Evolutionary conservation across 139 green algal species (phyloP).

Genomic region (Yamagishiella unicocca): DNA sequence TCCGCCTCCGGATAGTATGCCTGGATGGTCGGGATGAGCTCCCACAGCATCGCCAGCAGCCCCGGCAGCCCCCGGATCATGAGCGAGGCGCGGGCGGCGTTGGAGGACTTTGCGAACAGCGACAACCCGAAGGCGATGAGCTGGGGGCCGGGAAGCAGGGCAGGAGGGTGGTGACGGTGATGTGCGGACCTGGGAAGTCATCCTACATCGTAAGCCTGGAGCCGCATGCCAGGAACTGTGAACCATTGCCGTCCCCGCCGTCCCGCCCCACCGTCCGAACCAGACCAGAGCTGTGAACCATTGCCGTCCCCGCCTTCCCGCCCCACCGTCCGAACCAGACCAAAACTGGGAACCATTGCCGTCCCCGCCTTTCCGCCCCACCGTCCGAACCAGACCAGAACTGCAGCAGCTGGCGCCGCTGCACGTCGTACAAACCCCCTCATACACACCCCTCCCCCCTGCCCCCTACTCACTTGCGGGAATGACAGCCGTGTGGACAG

Average conservation of each 20-base stretch:
- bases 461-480: conserved; percentile 41
- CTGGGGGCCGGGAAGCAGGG: conserved; percentile 23
- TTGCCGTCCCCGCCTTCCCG: too few relatives aligned
- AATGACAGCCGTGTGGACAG: conserved; percentile 90
- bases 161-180: neutral
- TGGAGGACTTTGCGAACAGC: conserved; percentile 86
- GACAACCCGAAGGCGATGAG: conserved; percentile 91
- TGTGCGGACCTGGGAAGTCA: too few relatives aligned
- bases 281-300: too few relatives aligned
- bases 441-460: neutral
- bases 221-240: too few relatives aligned
- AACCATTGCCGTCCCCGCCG: too few relatives aligned
- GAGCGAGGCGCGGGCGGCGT: conserved; percentile 78
- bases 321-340: too few relatives aligned
- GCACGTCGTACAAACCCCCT: neutral
- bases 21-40: conserved; percentile 58
- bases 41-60: conserved; percentile 76
- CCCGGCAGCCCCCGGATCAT: conserved; percentile 73
- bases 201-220: too few relatives aligned
- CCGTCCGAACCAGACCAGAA: too few relatives aligned
- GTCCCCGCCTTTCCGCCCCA: too few relatives aligned
- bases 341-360: too few relatives aligned
- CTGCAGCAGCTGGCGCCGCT: neutral
- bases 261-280: too few relatives aligned
- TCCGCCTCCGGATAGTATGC: conserved; percentile 51